Evolutionary conservation across 768 basidiomycete genomes (phyloP), one percentile per base, ranked within the genome.

Genomic region (Lentinula boryana): DNA sequence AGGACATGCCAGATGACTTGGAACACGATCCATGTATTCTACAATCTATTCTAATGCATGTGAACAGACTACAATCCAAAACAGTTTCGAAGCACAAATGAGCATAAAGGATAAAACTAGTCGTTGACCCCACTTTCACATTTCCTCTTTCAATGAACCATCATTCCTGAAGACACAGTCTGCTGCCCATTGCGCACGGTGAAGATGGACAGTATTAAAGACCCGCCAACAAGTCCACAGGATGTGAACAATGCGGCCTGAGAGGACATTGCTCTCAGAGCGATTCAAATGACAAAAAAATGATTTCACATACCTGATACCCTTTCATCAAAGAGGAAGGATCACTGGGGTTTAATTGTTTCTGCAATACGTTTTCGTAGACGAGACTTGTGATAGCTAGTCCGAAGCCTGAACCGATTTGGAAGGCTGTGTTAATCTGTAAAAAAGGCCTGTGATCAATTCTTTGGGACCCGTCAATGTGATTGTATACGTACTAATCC

Each of bases 171-270:
- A 10, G 60, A 48, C 40, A 51, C 49, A 13, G 60, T 51, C 36
- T 55, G 60, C 41, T 61, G 60, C n/a, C 60, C 60, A 1, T 33
- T 27, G 16, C 60, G 51, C 16, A 61, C 52, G 16, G 53, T 41
- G 13, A 61, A 56, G 9, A 61, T 46, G 5, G 60, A 54, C 53
- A 61, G 38, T 15, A 61, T 27, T 12, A 61, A 18, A 21, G 60
- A 61, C 27, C 52, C 60, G 5, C 60, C 60, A 13, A 61, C 60
- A 3, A 61, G 51, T 44, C 60, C 60, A 35, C 52, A 54, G 1
- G 60, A 61, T n/a, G 60, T 61, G 32, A 54, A 61, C 41, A 61
- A 49, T 18, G 60, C 60, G 9, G 60, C 60, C 59, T 59, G 12
- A 18, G 41, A 13, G 43, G 6, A 9, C 44, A 23, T 46, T 27